phyloP scores from a whole-genome alignment of 257 asterid genomes.

The Ehretia macrophylla region DNA sequence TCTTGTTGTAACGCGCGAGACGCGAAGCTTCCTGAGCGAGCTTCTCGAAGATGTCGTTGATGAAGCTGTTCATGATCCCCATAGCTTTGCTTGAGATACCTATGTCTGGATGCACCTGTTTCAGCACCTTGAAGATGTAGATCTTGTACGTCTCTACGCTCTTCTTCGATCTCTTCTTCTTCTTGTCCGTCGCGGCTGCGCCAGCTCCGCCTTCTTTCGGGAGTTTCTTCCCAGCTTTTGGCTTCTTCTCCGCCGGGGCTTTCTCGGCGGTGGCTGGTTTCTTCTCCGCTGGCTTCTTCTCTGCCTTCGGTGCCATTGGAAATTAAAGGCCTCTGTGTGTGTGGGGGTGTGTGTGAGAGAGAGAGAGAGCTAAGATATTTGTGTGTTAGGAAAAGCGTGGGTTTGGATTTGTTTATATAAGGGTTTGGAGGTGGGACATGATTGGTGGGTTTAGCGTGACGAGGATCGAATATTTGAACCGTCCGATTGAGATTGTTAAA shows the following conservation, averaged over 20 bases:
- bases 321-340: neutral
- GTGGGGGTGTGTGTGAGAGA: too few relatives aligned
- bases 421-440: neutral
- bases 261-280: constrained; percentile 50
- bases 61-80: constrained; percentile 79
- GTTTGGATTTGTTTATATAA: constrained; percentile 16
- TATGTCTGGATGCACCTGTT: constrained; percentile 70
- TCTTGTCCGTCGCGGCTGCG: constrained; percentile 46
- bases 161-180: constrained; percentile 51
- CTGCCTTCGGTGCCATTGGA: constrained; percentile 46
- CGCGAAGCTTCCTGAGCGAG: constrained; percentile 52
- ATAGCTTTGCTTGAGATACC: constrained; percentile 77
- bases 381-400: too few relatives aligned
- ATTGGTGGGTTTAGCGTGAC: neutral
- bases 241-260: constrained; percentile 57
- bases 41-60: constrained; percentile 67
- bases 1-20: constrained; percentile 62
- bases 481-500: neutral
- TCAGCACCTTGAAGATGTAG: constrained; percentile 70
- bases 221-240: constrained; percentile 67
- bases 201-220: constrained; percentile 51
- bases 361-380: too few relatives aligned
- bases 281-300: constrained; percentile 62
- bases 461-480: constrained; percentile 3
- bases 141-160: constrained; percentile 68